Evolutionary conservation across 2,329 filamentous ascomycete species (phyloP), one percentile per base, ranked within the genome.

Genomic region (Aspergillus quadrilineatus): DNA sequence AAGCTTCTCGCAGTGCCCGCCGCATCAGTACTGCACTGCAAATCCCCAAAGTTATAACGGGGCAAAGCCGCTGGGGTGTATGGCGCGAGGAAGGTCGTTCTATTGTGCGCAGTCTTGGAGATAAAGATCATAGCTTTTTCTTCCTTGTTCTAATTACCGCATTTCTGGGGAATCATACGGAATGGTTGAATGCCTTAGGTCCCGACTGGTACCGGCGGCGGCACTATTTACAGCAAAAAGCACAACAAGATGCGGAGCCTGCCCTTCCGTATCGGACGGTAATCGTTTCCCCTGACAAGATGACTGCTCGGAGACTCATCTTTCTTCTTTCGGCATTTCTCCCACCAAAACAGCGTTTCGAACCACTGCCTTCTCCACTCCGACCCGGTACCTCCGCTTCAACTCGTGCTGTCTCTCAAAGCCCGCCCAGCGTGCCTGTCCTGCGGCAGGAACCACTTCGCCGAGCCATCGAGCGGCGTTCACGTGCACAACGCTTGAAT

Each of bases 71-170:
- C 57, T 85, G 82, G 80, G 82, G 82, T 9, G 78, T 84, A 9
- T 85, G 83, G 83, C 78, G 82, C 54, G 82, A 85, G 61, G 83
- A 85, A 69, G 81, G 82, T 41, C 76, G 82, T 60, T 83, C 80
- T 69, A 79, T 85, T 42, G 78, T 79, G n/a, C 77, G 79, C 45
- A 79, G 77, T 61, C 77, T 82, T 42, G 81, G 81, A 32, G 75
- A 79, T 50, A 80, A 80, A 65, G 82, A 85, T 56, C 79, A 84
- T 59, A 83, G 82, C 50, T 82, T 83, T 64, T 85, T 85, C 67
- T 81, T 85, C 61, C 78, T 82, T 64, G 83, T 82, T 26, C 71
- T 85, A 10, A 72, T 85, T 30, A 85, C 83, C 1, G 82, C 82
- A 1, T 85, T 85, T 55, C 70, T 86, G 52, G 83, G 82, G 0